phyloP scores from a whole-genome alignment of 2,329 filamentous ascomycete species.

The Colletotrichum coccodes region DNA sequence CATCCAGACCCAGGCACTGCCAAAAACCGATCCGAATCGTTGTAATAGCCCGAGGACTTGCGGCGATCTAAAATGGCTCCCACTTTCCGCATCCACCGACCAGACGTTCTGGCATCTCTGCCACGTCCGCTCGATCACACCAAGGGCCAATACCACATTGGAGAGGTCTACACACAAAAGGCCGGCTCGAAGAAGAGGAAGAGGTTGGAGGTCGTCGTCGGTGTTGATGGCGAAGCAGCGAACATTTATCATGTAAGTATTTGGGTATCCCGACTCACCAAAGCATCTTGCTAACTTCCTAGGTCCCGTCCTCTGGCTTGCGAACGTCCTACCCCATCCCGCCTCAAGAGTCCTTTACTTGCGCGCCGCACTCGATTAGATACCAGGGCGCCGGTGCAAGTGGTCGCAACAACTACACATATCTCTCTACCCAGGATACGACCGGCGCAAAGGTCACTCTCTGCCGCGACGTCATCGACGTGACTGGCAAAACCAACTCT shows the following conservation, averaged over 20 bases:
- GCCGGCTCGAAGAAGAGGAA: slow-evolving; percentile 69
- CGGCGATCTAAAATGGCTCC: slow-evolving; percentile 58
- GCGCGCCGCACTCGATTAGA: slow-evolving; percentile 68
- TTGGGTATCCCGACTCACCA: background rate
- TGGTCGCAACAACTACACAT: slow-evolving; percentile 68
- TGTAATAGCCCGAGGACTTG: background rate
- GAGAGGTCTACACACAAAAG: slow-evolving; percentile 70
- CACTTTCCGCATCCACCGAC: slow-evolving; percentile 70
- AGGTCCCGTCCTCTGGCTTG: slow-evolving; percentile 70
- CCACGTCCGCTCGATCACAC: slow-evolving; percentile 65
- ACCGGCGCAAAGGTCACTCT: slow-evolving; percentile 63
- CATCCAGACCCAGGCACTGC: slow-evolving; percentile 3
- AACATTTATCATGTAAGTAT: slow-evolving; percentile 72
- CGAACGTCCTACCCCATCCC: slow-evolving; percentile 75
- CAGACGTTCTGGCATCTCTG: slow-evolving; percentile 70
- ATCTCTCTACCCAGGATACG: slow-evolving; percentile 64
- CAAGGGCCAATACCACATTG: slow-evolving; percentile 61
- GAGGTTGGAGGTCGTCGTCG: slow-evolving; percentile 71
- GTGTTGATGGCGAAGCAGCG: slow-evolving; percentile 72
- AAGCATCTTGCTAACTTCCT: slow-evolving; percentile 33
- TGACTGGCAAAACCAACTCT: slow-evolving; percentile 62
- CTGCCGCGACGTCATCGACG: slow-evolving; percentile 66
- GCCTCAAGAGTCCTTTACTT: slow-evolving; percentile 72
- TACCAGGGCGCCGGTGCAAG: slow-evolving; percentile 58
- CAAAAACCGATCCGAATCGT: background rate